phyloP scores from a whole-genome alignment of 2,329 filamentous ascomycete genomes.

The Curvularia hawaiiensis region DNA sequence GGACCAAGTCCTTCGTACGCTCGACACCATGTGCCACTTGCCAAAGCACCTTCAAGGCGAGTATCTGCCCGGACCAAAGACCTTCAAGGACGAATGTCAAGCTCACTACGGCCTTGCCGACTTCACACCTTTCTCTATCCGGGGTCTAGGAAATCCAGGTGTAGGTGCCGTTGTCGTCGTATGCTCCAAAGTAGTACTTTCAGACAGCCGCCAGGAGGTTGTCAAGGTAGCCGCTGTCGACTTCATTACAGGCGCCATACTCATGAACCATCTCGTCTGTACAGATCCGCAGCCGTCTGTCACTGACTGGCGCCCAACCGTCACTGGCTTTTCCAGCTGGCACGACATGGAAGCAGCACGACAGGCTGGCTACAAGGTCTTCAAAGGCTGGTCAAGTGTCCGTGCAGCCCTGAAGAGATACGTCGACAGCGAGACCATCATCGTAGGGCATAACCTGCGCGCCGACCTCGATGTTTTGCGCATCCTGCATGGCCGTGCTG shows the following conservation, averaged over 20 bases:
- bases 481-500: slow-evolving; percentile 41
- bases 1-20: slow-evolving; percentile 21
- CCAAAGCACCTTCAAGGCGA: slow-evolving; percentile 33
- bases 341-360: slow-evolving; percentile 35
- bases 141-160: slow-evolving; percentile 15
- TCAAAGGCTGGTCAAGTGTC: slow-evolving; percentile 42
- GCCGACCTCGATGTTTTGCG: slow-evolving; percentile 41
- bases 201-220: slow-evolving; percentile 28
- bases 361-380: slow-evolving; percentile 35
- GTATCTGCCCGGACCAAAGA: slow-evolving; percentile 34
- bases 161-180: slow-evolving; percentile 31
- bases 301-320: slow-evolving; percentile 15
- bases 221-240: slow-evolving; percentile 44
- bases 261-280: slow-evolving; percentile 42
- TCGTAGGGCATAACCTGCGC: slow-evolving; percentile 44
- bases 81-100: slow-evolving; percentile 30
- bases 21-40: slow-evolving; percentile 37
- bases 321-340: slow-evolving; percentile 34
- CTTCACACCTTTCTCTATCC: slow-evolving; percentile 30
- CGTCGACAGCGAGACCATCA: slow-evolving; percentile 40
- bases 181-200: slow-evolving; percentile 38
- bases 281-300: slow-evolving; percentile 22
- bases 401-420: slow-evolving; percentile 38
- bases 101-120: slow-evolving; percentile 23
- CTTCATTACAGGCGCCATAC: slow-evolving; percentile 35